Conservation (phyloP, 2,329 filamentous ascomycete species). For the Plenodomus biglobosus region DNA sequence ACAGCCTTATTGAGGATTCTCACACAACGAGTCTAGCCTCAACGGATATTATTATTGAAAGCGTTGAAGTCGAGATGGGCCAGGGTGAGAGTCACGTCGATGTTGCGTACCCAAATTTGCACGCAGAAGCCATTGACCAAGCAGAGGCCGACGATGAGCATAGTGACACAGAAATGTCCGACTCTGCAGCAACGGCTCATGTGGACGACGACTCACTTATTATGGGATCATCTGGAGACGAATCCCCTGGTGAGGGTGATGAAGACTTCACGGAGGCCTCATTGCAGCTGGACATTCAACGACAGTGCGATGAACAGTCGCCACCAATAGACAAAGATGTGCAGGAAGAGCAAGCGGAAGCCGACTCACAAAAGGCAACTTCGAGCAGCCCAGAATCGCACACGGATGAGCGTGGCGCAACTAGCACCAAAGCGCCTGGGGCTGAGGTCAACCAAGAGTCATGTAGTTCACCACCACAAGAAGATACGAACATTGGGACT, state of each 20-base stretch:
- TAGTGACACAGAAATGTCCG: slow-evolving; percentile 6
- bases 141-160: slow-evolving; percentile 3
- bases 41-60: not conserved
- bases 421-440: no score
- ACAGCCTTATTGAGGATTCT: not conserved
- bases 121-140: slow-evolving; percentile 1
- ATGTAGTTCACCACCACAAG: not conserved
- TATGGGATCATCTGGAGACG: not conserved
- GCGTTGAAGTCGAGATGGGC: not conserved
- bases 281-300: slow-evolving; percentile 33
- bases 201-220: not conserved
- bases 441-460: no score
- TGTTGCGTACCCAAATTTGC: slow-evolving; percentile 17
- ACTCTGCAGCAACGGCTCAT: not conserved
- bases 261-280: slow-evolving; percentile 35
- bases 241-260: not conserved
- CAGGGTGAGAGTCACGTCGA: not conserved
- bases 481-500: not conserved
- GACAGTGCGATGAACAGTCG: slow-evolving; percentile 16
- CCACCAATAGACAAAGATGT: not conserved
- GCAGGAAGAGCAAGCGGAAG: not conserved
- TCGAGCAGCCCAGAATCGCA: not conserved
- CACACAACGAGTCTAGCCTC: not conserved
- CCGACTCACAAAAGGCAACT: not conserved
- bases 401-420: not conserved